Evolutionary conservation across 225 moss, liverwort and hornwort genomes (phyloP), one percentile per base, ranked within the genome.

Genomic region (Bryoerythrophyllum caledonicum): DNA sequence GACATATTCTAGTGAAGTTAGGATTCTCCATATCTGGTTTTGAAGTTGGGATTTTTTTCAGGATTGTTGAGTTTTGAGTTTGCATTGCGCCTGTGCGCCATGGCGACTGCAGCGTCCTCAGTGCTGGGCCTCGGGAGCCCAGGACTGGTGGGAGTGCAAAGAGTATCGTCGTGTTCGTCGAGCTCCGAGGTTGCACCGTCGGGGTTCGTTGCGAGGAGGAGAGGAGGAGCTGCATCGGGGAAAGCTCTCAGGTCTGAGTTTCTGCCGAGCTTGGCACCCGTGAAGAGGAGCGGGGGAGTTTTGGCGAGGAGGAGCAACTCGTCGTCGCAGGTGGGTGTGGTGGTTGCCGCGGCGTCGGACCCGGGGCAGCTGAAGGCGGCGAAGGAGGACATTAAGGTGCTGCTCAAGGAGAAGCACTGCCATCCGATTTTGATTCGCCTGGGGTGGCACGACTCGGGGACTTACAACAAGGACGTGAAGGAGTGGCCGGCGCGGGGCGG

Each of bases 391-490:
- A 55, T 97, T 46, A 91, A 79, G 78, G 76, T 43, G 46, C 0
- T 97, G 3, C 72, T 97, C 3, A 81, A 72, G 21, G 92, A 94
- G 80, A 91, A 84, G 73, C 67, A 87, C 5, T 60, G 87, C 59
- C 89, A 92, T 59, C 92, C 92, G 2, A 97, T 97, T 69, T 68
- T 97, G 71, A 93, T 97, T 63, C 94, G 96, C 2, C 40, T 97
- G 73, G 96, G 90, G 7, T 97, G 96, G 96, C 96, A 97, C 73
- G 96, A 97, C 74, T 25, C 85, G 0, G 96, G 96, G 21, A 93
- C 94, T 10, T 97, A 69, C 21, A 89, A 92, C 69, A 91, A 91
- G 91, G 27, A 72, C 11, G 71, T 91, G 1, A 27, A 74, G 10
- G 92, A 92, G 61, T 97, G 83, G 79, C 96, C 96, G 7, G 2